Conservation (phyloP, 805 yeast species). For the Middelhovenomyces tepae region DNA sequence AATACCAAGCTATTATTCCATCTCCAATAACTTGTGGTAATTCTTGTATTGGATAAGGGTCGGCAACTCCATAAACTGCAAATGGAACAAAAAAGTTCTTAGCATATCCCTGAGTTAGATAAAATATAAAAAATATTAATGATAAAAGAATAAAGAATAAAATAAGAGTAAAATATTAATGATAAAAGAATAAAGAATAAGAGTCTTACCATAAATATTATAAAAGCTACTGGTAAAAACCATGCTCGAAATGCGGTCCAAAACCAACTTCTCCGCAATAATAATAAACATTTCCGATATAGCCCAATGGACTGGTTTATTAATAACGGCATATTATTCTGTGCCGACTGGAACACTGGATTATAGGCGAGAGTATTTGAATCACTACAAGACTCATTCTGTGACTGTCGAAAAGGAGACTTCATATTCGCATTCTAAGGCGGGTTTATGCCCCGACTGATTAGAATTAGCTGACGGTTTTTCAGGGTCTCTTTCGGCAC, state of each 20-base stretch:
- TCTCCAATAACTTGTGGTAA: constrained; percentile 21
- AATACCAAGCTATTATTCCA: constrained; percentile 21
- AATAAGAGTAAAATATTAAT: constrained; percentile 2
- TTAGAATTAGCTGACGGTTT: no score
- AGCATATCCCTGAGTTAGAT: constrained; percentile 23
- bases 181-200: not conserved
- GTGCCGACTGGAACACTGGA: no score
- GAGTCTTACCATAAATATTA: constrained; percentile 25
- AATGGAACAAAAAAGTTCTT: constrained; percentile 25
- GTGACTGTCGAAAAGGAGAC: no score
- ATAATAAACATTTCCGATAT: constrained; percentile 10
- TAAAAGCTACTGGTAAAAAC: constrained; percentile 25
- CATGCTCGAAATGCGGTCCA: constrained; percentile 27
- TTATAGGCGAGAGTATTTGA: no score
- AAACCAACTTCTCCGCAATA: constrained; percentile 22
- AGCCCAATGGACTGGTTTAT: constrained; percentile 17
- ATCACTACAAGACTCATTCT: no score
- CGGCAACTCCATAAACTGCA: constrained; percentile 26
- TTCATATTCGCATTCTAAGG: no score
- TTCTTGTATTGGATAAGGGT: constrained; percentile 19
- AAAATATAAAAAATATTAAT: not conserved
- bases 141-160: constrained; percentile 4
- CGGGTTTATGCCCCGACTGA: no score
- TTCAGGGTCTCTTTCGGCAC: no score
- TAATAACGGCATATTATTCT: no score